Percentiles rank a stretch among this genome's conserved stretches.
Evolutionary conservation across 1,139 yeast species (phyloP).

Genomic region (Geotrichum candidum): DNA sequence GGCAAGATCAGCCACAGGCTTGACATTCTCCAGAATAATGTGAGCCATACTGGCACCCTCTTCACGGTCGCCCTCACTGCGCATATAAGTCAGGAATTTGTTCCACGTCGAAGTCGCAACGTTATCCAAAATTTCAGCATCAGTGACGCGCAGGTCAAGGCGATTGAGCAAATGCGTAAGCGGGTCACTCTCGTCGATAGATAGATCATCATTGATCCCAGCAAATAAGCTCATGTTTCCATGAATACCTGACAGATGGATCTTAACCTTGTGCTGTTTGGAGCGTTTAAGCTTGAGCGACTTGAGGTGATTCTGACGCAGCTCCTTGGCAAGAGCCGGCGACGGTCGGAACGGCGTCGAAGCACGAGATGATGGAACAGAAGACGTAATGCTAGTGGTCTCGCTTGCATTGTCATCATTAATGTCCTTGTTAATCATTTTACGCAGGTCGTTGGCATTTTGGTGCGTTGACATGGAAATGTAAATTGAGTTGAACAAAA

Average conservation of each 20-base stretch:
- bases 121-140: constrained; percentile 64
- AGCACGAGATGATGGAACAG: background rate
- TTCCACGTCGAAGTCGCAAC: constrained; percentile 90
- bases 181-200: constrained; percentile 1
- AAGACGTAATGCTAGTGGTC: constrained; percentile 4
- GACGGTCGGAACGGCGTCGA: constrained; percentile 12
- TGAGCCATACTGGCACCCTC: constrained; percentile 61
- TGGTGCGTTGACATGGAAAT: constrained; percentile 53
- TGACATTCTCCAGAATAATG: constrained; percentile 49
- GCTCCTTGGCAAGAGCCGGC: constrained; percentile 17
- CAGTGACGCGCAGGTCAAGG: constrained; percentile 42
- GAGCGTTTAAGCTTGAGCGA: constrained; percentile 61
- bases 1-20: constrained; percentile 60
- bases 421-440: constrained; percentile 47
- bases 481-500: constrained; percentile 67
- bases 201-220: constrained; percentile 35
- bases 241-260: constrained; percentile 51
- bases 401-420: constrained; percentile 32
- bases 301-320: constrained; percentile 17
- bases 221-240: constrained; percentile 44
- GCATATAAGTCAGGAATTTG: constrained; percentile 67
- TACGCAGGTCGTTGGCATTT: constrained; percentile 45
- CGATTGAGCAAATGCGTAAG: constrained; percentile 39
- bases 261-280: constrained; percentile 50
- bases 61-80: constrained; percentile 64